phyloP scores from a whole-genome alignment of 2,329 filamentous ascomycete species.

The Coniella vitis region DNA sequence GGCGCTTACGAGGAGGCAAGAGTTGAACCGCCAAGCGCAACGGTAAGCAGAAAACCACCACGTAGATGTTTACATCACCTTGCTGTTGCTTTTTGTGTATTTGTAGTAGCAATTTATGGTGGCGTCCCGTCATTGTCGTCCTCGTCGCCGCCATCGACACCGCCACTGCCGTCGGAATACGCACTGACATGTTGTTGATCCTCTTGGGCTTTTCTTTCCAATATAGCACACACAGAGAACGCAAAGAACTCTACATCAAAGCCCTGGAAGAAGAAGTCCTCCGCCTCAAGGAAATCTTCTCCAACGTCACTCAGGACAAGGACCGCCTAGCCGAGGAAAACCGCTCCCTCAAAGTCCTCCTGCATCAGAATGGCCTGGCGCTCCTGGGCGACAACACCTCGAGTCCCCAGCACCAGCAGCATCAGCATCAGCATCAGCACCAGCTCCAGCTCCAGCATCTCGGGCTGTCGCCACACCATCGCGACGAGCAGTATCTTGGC shows the following conservation, averaged over 20 bases:
- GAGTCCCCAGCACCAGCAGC: conserved; percentile 20
- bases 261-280: conserved; percentile 86
- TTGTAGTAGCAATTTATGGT: too few species aligned
- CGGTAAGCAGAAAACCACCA: conserved; percentile 49
- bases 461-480: conserved; percentile 30
- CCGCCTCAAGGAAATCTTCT: conserved; percentile 79
- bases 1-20: conserved; percentile 82
- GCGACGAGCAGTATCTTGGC: conserved; percentile 28
- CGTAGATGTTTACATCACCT: too few species aligned
- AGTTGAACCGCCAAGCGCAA: conserved; percentile 92
- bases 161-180: too few species aligned
- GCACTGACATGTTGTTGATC: conserved; percentile 17
- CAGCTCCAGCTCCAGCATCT: neutral
- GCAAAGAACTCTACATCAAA: conserved; percentile 95
- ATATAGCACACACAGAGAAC: conserved; percentile 83
- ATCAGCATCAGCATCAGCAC: conserved; percentile 40
- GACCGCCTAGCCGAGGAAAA: conserved; percentile 75
- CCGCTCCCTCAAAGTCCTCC: conserved; percentile 55
- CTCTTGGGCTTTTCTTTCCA: too few species aligned
- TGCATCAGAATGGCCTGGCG: conserved; percentile 46
- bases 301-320: conserved; percentile 67
- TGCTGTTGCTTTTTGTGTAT: too few species aligned
- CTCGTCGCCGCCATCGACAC: too few species aligned
- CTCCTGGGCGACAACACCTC: conserved; percentile 4
- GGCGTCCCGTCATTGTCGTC: too few species aligned